Evolutionary conservation across 2,329 filamentous ascomycete genomes (phyloP), one percentile per base, ranked within the genome.

Genomic region (Fusarium succisae): DNA sequence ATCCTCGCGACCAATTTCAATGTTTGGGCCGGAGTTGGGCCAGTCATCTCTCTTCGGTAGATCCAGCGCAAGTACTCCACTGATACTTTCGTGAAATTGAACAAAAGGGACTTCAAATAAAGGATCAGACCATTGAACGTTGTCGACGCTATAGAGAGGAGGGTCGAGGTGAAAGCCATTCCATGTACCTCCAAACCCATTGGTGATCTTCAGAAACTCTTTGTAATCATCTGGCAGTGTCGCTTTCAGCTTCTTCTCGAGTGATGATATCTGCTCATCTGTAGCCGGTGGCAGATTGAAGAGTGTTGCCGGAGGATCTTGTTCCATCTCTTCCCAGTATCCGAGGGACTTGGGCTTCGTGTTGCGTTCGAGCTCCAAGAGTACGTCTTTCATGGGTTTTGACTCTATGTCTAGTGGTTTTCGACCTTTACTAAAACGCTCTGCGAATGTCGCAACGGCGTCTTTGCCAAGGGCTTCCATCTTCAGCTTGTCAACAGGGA

Each of bases 101-200:
- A 72, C 50, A 9, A 44, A 56, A 22, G 45, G 43, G 9, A 66
- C 37, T 13, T 38, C 45, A 2, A 70, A 26, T n/a, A 26, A 45
- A 15, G 53, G 30, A 2, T 56, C 47, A 6, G 20, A 43, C 75
- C 72, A 77, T 10, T 48, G n/a, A 20, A 77, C 48, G 2, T 74
- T 47, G 10, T 76, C 64, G 6, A 74, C 66, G 20, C 38, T 51
- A 8, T 30, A 48, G 5, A 77, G 28, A 1, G 47, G 59, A 13
- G 61, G 44, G 1, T 73, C 74, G 8, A 57, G 53, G 22, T 59
- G 66, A 22, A 63, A 74, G 5, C 75, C 75, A 15, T 77, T 77
- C 75, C 72, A 77, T 22, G 66, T 60, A 5, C 62, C 30, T 20
- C 67, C 72, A 45, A 76, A 74, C 0, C 75, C 75, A 41, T 77